Evolutionary conservation across 352 stramenopile species (phyloP), one percentile per base, ranked within the genome.

Genomic region (Globisporangium yorkense): DNA sequence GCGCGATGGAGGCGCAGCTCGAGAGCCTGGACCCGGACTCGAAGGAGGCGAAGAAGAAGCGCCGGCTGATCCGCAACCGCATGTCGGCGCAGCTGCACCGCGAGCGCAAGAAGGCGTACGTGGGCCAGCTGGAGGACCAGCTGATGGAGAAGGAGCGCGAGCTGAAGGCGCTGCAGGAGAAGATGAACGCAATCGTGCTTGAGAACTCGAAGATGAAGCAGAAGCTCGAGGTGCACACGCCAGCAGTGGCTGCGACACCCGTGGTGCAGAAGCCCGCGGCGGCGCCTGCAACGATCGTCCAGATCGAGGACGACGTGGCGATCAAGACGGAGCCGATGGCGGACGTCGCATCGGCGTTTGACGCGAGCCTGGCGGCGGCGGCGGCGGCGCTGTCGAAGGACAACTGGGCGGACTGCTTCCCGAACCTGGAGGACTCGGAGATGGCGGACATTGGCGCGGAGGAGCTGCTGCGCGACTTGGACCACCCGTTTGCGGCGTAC

Each of bases 21-120:
- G 78, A 92, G 62, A 84, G 80, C 51, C 65, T 94, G 47, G 83
- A 94, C 51, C 81, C 85, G 8, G 85, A 94, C 62, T 94, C 85
- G 56, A 94, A 94, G 57, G 85, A 94, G 57, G 83, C 85, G 54
- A 94, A 94, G 77, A 94, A 94, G 74, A 94, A 94, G 70, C 82
- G 85, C 21, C 80, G 85, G 6, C 60, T 94, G 6, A 94, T 94
- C 46, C 85, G 85, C 47, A 94, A 94, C 62, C 85, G 85, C 70
- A 94, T 94, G 85, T 92, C 82, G 55, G 85, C 85, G 18, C 85
- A 94, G 59, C 75, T 94, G 39, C 85, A 94, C 58, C 82, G 85
- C 27, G 85, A 94, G 58, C 85, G 85, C 57, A 94, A 94, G 69
- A 94, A 94, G 63, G 85, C 85, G 27, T 94, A 94, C 61, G 85